A percentile compares a stretch with the other conserved stretches of the same genome.
Conservation (phyloP, 108 stramenopile species). For the Cyclotella sp. region DNA sequence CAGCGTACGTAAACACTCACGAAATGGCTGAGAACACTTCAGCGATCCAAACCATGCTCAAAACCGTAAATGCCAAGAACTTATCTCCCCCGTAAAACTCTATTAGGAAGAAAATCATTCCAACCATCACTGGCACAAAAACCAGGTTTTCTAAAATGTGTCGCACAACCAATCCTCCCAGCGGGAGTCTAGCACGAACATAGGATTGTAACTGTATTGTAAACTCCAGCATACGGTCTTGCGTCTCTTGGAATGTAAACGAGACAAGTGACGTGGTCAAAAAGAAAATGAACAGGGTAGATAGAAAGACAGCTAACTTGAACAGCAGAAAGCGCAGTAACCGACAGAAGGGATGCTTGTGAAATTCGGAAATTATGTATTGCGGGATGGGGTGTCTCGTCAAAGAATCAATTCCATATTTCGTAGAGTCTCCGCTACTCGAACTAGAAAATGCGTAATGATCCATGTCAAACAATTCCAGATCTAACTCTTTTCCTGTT, state of each 20-base stretch:
- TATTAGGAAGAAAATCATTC: slow-evolving; percentile 93
- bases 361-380: slow-evolving; percentile 26
- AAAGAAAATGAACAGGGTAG: slow-evolving; percentile 91
- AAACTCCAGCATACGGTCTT: slow-evolving; percentile 96
- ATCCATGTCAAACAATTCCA: slow-evolving; percentile 58
- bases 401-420: slow-evolving; percentile 1
- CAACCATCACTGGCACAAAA: slow-evolving; percentile 95
- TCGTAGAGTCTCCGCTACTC: not conserved
- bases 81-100: slow-evolving; percentile 93
- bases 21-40: slow-evolving; percentile 93
- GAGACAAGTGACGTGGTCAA: slow-evolving; percentile 88
- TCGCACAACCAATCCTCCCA: slow-evolving; percentile 62
- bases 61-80: slow-evolving; percentile 89
- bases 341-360: slow-evolving; percentile 50
- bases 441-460: slow-evolving; percentile 44
- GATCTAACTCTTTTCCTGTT: slow-evolving; percentile 36
- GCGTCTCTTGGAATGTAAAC: slow-evolving; percentile 94
- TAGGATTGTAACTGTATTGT: slow-evolving; percentile 81
- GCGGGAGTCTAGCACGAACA: slow-evolving; percentile 56
- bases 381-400: not conserved
- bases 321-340: slow-evolving; percentile 49
- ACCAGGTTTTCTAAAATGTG: slow-evolving; percentile 86
- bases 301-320: slow-evolving; percentile 70
- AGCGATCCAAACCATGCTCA: slow-evolving; percentile 89
- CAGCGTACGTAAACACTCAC: slow-evolving; percentile 19